phyloP scores from a whole-genome alignment of 495 filamentous ascomycete species.

The Penicillium dipodomyicola region DNA sequence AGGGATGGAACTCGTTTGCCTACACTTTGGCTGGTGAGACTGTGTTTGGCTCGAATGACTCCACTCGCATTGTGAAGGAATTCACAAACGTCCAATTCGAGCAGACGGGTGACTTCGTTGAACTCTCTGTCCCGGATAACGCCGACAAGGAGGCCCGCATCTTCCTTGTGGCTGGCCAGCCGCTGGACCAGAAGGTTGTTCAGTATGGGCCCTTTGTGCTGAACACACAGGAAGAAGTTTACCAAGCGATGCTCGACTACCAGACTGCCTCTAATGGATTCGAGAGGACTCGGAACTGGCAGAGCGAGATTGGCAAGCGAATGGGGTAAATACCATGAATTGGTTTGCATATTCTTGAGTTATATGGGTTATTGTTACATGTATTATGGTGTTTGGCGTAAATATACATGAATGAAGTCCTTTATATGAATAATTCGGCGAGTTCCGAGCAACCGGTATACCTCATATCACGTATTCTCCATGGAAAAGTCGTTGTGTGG shows the following conservation, averaged over 20 bases:
- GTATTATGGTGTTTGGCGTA: background rate
- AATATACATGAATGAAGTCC: background rate
- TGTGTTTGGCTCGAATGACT: conserved; percentile 60
- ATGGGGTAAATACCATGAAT: conserved; percentile 42
- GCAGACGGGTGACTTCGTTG: conserved; percentile 68
- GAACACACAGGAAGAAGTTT: conserved; percentile 78
- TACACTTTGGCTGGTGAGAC: conserved; percentile 74
- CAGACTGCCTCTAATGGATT: conserved; percentile 85
- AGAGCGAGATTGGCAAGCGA: conserved; percentile 91
- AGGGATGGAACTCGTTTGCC: conserved; percentile 87
- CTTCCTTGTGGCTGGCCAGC: conserved; percentile 79
- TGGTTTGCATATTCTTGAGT: conserved; percentile 4
- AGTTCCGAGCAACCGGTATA: background rate
- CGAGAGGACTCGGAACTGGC: conserved; percentile 78
- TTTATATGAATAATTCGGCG: background rate
- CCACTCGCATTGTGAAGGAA: conserved; percentile 57
- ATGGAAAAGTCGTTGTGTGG: background rate
- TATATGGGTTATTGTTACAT: conserved; percentile 6
- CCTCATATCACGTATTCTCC: background rate
- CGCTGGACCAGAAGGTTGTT: conserved; percentile 86
- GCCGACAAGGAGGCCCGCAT: conserved; percentile 67
- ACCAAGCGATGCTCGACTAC: conserved; percentile 87
- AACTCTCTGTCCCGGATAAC: conserved; percentile 64
- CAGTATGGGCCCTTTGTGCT: conserved; percentile 97
- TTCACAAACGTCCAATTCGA: conserved; percentile 93